Base-by-base conservation (phyloP, 225 moss, liverwort and hornwort species). In the Polytrichum commune region DNA sequence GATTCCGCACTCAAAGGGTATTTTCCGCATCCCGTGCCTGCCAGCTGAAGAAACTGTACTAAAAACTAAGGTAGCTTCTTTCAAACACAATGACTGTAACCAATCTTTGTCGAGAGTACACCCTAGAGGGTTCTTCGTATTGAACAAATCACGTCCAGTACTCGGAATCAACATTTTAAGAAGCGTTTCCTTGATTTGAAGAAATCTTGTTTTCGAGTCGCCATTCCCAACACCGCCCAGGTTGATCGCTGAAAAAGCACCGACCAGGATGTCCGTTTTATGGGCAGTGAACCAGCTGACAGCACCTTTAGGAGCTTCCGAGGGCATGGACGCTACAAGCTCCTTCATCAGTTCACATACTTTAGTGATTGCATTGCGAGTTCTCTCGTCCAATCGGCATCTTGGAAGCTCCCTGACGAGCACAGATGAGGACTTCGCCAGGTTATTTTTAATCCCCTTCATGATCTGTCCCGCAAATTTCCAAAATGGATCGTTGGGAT, bases 1-100 rank as follows among this genome's bases (percentile, higher is more conserved):
- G 1, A 96, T 82, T 19, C 82, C 81, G 10, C 88, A 93, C 16
- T 75, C 56, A 73, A 90, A 91, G 5, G 84, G 83, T 66, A 74
- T 66, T 27, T 13, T 29, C 67, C n/a, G 63, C 19, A 1, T 1
- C 30, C 18, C 27, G 26, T 53, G 19, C 25, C 22, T 3, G 18
- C 67, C 67, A 70, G 74, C 79, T 26, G 65, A 69, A n/a, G 79
- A 79, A 27, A 79, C 74, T 18, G 79, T 79, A 46, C 71, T 28
- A 7, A 75, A 79, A n/a, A 79, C 74, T 7, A 79, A 29, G 0
- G 74, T 70, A 0, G 79, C 65, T n/a, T 74, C 55, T 23, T 8
- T 32, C 0, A 79, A 25, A 5, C 79, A 79, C 32, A 55, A 30
- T 1, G 5, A 4, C 35, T 7, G 1, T 18, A 75, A 62, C 55